These are phyloP conservation scores for Penstemon barbatus DNA, from an alignment of 257 asterid genomes.

Conservation along the genomic window DNA sequence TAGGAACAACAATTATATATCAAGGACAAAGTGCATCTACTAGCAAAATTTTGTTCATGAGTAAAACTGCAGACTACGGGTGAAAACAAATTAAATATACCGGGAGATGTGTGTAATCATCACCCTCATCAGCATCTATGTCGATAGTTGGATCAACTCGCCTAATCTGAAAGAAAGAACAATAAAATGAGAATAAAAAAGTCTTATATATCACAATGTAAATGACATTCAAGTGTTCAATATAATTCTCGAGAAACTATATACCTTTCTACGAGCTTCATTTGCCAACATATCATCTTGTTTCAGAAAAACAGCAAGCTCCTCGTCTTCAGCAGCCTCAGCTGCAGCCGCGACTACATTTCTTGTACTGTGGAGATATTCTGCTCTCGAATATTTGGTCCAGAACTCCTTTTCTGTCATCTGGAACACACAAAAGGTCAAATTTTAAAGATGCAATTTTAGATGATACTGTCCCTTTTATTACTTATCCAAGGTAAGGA, in stretches of 20 bases:
- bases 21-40: conserved; percentile 19
- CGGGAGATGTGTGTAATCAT: conserved; percentile 88
- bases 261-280: conserved; percentile 93
- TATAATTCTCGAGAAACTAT: conserved; percentile 19
- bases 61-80: conserved; percentile 23
- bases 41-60: conserved; percentile 14
- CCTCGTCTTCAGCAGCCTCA: conserved; percentile 99
- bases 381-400: conserved; percentile 98
- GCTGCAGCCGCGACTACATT: conserved; percentile 97
- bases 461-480: too few species aligned
- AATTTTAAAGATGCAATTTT: too few species aligned
- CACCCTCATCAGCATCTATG: conserved; percentile 94
- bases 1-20: background rate
- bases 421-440: conserved; percentile 35
- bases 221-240: conserved; percentile 17
- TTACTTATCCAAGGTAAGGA: conserved; percentile 20
- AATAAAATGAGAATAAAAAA: conserved; percentile 23
- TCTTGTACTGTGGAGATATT: conserved; percentile 89
- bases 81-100: conserved; percentile 38
- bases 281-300: conserved; percentile 80
- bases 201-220: background rate
- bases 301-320: conserved; percentile 93
- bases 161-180: conserved; percentile 64
- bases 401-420: conserved; percentile 94
- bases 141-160: conserved; percentile 94